These are phyloP conservation scores for Paraurostyla sp. DNA, from an alignment of 73 alveolate species.

Conservation along the genomic window DNA sequence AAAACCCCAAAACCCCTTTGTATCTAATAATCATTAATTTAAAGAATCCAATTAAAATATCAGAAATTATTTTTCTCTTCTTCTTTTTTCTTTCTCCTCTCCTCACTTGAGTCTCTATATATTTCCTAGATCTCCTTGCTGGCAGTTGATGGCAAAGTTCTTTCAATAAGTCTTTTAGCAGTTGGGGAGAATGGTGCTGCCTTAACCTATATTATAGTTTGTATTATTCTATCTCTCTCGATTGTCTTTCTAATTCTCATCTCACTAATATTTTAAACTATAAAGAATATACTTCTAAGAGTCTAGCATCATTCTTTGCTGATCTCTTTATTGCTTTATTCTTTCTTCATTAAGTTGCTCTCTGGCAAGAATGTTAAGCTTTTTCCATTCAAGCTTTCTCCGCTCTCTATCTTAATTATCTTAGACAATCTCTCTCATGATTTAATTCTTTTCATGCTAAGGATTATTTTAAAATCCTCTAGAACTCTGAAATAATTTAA, in stretches of 20 bases:
- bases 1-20: not conserved
- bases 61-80: conserved; percentile 36
- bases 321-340: not conserved
- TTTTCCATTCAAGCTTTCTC: conserved; percentile 60
- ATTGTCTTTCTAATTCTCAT: conserved; percentile 13
- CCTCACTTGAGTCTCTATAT: conserved; percentile 41
- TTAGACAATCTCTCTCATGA: not conserved
- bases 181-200: conserved; percentile 42
- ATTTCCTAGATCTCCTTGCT: not conserved
- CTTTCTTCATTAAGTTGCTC: conserved; percentile 40
- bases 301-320: not conserved
- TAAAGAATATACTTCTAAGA: conserved; percentile 7
- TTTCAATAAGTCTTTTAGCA: conserved; percentile 6
- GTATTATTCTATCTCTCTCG: conserved; percentile 16
- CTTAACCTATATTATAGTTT: not conserved
- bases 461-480: conserved; percentile 17
- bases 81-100: conserved; percentile 38
- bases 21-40: not conserved
- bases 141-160: not conserved
- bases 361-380: conserved; percentile 34
- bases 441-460: conserved; percentile 1
- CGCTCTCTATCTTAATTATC: conserved; percentile 42
- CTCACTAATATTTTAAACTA: not conserved
- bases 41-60: not conserved
- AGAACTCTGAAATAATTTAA: not conserved